Base-by-base conservation (phyloP, 768 basidiomycete species). In the Boletus subcaerulescens region DNA sequence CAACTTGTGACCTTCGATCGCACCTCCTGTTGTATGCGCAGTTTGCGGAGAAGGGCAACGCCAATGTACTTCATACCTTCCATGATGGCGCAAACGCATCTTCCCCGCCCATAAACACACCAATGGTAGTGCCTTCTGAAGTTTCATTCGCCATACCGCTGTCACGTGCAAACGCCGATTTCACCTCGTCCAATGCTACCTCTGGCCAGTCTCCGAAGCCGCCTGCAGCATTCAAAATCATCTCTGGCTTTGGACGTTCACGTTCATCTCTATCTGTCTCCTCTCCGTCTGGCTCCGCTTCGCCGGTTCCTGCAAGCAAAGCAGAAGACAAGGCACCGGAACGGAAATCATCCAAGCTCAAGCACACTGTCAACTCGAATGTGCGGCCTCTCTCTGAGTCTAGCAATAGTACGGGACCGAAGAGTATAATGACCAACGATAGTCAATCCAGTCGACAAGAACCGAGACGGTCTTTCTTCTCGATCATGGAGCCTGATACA, bases 1-100 rank as follows among this genome's bases (percentile, higher is more conserved):
- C 86, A 5, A 89, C 86, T 3, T 93, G 91, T 62, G 89, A 93
- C 65, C 78, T 92, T 40, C 87, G 89, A 53, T 82, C 88, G 2
- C 89, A 91, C 65, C 78, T 93, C n/a, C 73, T 92, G 43, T 70
- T 84, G 45, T 89, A 89, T 58, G 87, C 88, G 0, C 85, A 90
- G 56, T 89, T 89, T 61, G 87, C 89, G 20, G 86, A 87, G 70
- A 80, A 80, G 56, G 83, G 84, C 12, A 82, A 77, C 59, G 75
- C 85, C 5, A 82, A 79, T 59, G 73, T 72, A 20, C 82, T 84
- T 56, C 76, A 79, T 35, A 80, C 81, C 53, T 79, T 82, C 31
- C 67, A 76, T 38, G 84, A 86, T 36, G 72, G 72, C 26, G 59
- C 78, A 13, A 66, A 47, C 40, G 33, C 46, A 11, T 44, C 53